These are phyloP conservation scores for Thalia dealbata DNA, from an alignment of 176 grass and related monocot species.

Conservation along the genomic window DNA sequence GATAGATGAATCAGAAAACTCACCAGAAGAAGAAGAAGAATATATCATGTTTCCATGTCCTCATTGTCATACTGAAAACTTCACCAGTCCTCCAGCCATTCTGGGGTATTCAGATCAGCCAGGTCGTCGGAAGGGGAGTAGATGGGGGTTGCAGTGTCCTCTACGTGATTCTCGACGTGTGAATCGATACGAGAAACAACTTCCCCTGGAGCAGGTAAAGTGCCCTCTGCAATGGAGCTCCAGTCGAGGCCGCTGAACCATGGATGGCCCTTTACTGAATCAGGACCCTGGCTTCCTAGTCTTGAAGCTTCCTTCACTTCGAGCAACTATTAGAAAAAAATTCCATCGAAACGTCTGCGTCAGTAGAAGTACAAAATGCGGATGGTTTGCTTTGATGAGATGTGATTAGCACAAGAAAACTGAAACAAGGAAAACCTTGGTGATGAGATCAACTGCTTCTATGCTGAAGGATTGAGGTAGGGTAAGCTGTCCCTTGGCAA, in stretches of 20 bases:
- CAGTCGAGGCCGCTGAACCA: conserved; percentile 78
- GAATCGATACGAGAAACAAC: conserved; percentile 40
- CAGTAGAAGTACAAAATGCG: neutral
- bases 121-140: conserved; percentile 32
- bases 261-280: conserved; percentile 52
- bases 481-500: conserved; percentile 60
- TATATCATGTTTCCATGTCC: no score
- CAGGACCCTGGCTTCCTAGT: conserved; percentile 36
- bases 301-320: conserved; percentile 57
- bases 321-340: conserved; percentile 55
- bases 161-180: conserved; percentile 39
- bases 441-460: conserved; percentile 71
- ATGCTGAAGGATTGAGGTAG: conserved; percentile 56
- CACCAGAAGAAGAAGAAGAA: no score
- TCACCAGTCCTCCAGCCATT: conserved; percentile 60
- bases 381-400: conserved; percentile 7
- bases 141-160: conserved; percentile 29
- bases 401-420: neutral
- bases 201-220: conserved; percentile 48
- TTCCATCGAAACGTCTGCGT: conserved; percentile 14
- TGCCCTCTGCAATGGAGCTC: conserved; percentile 48
- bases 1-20: neutral
- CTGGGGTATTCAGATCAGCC: conserved; percentile 36
- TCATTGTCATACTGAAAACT: neutral
- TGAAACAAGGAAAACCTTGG: conserved; percentile 42